Evolutionary conservation across 495 filamentous ascomycete species (phyloP).

Genomic region (Daldinia childiae): DNA sequence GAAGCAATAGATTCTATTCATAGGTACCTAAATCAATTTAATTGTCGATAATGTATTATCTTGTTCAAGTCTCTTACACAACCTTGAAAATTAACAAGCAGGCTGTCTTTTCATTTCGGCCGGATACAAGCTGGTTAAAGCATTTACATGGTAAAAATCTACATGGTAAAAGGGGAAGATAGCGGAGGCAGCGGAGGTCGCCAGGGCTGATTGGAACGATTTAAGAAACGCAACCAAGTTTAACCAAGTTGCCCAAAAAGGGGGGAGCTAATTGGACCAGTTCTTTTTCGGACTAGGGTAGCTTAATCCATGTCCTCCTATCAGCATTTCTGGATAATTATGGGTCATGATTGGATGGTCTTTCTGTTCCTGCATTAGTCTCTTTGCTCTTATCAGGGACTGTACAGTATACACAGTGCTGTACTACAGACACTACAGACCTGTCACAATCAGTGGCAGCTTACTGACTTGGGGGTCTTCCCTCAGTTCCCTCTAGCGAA

Average conservation of each 20-base stretch:
- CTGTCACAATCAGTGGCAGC: neutral
- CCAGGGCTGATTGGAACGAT: conserved; percentile 6
- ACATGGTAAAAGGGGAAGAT: conserved; percentile 21
- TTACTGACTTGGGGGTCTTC: conserved; percentile 21
- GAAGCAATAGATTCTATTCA: neutral
- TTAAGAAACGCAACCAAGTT: conserved; percentile 30
- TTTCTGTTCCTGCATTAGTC: conserved; percentile 46
- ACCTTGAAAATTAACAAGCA: neutral
- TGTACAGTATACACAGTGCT: conserved; percentile 38
- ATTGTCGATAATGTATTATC: neutral
- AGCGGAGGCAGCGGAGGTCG: conserved; percentile 6
- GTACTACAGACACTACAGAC: neutral
- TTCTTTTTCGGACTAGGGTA: conserved; percentile 23
- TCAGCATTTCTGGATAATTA: conserved; percentile 22
- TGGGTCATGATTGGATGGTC: conserved; percentile 28
- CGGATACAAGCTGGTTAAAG: conserved; percentile 4
- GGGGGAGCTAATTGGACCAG: conserved; percentile 27
- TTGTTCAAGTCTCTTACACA: neutral
- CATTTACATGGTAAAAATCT: conserved; percentile 3
- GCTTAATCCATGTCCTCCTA: conserved; percentile 27
- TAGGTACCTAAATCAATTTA: neutral
- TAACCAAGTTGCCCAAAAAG: neutral
- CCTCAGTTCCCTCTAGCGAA: conserved; percentile 34
- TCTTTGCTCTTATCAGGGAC: conserved; percentile 27
- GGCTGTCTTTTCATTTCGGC: conserved; percentile 12